Evolutionary conservation across 2,329 filamentous ascomycete species (phyloP).

Genomic region (Diaporthe caulivora): DNA sequence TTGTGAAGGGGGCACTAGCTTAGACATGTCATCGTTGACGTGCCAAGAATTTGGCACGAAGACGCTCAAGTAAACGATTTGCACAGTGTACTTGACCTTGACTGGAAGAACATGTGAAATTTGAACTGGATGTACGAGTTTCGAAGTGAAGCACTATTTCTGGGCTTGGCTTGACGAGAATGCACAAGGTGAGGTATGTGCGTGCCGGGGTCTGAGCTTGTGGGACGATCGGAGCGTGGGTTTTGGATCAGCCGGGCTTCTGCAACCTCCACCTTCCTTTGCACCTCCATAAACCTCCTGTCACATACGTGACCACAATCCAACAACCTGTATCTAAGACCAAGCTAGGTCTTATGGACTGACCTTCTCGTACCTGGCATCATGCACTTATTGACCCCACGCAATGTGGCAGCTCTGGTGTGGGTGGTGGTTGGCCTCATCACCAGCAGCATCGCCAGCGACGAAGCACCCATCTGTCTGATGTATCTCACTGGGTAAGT

Average conservation of each 20-base stretch:
- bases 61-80: neutral
- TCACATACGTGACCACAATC: neutral
- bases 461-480: slow-evolving; percentile 46
- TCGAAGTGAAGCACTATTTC: neutral
- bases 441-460: neutral
- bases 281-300: neutral
- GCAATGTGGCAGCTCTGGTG: neutral
- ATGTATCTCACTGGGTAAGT: slow-evolving; percentile 65
- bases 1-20: too few species aligned
- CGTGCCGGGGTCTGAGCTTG: slow-evolving; percentile 17
- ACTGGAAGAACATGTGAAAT: neutral
- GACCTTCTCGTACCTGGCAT: neutral
- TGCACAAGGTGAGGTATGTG: neutral
- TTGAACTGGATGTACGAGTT: neutral
- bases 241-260: neutral
- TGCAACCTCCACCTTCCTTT: neutral
- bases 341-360: neutral
- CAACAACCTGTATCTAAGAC: neutral
- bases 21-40: too few species aligned
- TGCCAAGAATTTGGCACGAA: neutral
- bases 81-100: neutral
- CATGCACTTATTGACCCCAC: neutral
- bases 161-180: neutral
- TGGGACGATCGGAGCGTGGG: neutral
- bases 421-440: slow-evolving; percentile 23